Evolutionary conservation across 371 early-diverging fungal species (phyloP).

Genomic region (Zancudomyces culisetae): DNA sequence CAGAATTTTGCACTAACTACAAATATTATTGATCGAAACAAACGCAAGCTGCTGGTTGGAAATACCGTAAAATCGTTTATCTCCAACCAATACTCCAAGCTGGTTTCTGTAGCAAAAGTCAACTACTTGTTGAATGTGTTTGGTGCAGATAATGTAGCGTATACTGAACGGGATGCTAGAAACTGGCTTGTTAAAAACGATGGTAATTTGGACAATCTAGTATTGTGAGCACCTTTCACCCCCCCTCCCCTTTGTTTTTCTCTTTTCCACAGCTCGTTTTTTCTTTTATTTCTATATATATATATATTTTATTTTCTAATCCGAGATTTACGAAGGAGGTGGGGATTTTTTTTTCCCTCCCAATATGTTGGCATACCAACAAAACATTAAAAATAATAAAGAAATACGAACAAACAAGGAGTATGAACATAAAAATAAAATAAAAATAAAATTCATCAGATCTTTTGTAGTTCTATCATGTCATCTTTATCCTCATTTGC

Average conservation of each 20-base stretch:
- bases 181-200: slow-evolving; percentile 2
- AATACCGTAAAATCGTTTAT: not conserved
- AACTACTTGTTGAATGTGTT: not conserved
- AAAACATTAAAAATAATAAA: too few relatives aligned
- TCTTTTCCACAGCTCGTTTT: not conserved
- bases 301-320: not conserved
- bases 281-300: not conserved
- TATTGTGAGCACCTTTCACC: not conserved
- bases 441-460: too few relatives aligned
- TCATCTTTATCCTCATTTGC: too few relatives aligned
- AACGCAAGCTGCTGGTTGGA: not conserved
- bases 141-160: too few relatives aligned
- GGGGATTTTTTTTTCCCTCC: not conserved
- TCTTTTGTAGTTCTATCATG: too few relatives aligned
- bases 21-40: slow-evolving; percentile 12
- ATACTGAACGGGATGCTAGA: too few relatives aligned
- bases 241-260: not conserved
- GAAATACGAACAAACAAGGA: too few relatives aligned
- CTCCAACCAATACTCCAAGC: not conserved
- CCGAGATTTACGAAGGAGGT: too few relatives aligned
- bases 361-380: too few relatives aligned
- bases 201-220: not conserved
- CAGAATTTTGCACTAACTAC: slow-evolving; percentile 9
- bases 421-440: too few relatives aligned
- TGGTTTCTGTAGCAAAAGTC: not conserved